These are phyloP conservation scores for Stylosanthes scabra DNA, from an alignment of 331 rosid genomes.

Conservation along the genomic window DNA sequence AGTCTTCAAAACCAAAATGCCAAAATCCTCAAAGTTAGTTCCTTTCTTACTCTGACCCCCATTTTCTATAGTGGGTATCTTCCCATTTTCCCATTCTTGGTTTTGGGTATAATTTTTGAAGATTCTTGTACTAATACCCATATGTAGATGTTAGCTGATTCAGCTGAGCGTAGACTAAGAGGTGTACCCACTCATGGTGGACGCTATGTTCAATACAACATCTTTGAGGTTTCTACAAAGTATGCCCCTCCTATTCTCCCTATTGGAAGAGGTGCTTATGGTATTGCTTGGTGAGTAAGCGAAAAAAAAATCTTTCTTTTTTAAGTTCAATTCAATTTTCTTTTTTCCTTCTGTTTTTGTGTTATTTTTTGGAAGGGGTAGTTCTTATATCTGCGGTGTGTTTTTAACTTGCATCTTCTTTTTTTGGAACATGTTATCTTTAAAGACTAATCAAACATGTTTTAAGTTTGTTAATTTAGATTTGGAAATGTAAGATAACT, in stretches of 20 bases:
- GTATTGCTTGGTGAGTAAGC: conserved; percentile 84
- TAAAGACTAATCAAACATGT: conserved; percentile 1
- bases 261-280: conserved; percentile 98
- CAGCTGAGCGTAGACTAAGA: conserved; percentile 57
- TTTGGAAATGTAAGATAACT: not conserved
- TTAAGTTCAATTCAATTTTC: conserved; percentile 28
- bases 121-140: not conserved
- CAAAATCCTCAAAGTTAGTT: conserved; percentile 39
- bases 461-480: conserved; percentile 13
- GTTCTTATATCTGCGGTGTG: not conserved
- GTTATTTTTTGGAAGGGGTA: no score
- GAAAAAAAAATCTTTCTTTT: not conserved
- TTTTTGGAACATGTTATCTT: conserved; percentile 25
- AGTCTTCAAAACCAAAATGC: conserved; percentile 2
- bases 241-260: conserved; percentile 99
- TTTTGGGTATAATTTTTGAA: not conserved
- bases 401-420: conserved; percentile 28
- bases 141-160: conserved; percentile 44
- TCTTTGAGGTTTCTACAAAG: conserved; percentile 87
- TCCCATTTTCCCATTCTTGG: conserved; percentile 29
- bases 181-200: conserved; percentile 81
- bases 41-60: conserved; percentile 11
- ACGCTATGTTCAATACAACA: conserved; percentile 77
- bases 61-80: conserved; percentile 31
- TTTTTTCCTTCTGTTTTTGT: conserved; percentile 8